Evolutionary conservation across 2,329 filamentous ascomycete species (phyloP).

Genomic region (Sporothrix mexicana): DNA sequence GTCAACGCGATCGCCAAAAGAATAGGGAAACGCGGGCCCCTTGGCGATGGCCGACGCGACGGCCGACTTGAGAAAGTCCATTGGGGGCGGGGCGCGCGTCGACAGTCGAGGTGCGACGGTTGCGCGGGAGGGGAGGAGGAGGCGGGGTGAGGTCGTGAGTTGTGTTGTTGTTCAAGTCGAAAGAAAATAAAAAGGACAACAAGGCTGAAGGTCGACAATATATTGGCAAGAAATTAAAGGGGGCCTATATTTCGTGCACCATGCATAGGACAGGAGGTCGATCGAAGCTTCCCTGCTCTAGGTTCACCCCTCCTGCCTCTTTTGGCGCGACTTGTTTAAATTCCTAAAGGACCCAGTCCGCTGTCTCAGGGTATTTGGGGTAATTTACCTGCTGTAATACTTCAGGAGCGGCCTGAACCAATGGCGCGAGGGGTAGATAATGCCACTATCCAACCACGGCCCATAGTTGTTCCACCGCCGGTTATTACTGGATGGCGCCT

Average conservation of each 20-base stretch:
- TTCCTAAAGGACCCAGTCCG: background rate
- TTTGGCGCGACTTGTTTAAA: slow-evolving; percentile 34
- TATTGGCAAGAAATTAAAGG: background rate
- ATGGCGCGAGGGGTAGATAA: too few species aligned
- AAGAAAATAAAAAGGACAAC: background rate
- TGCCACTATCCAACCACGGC: background rate
- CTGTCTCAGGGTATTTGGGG: background rate
- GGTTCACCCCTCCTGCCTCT: slow-evolving; percentile 35
- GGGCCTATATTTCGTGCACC: background rate
- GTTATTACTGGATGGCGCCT: slow-evolving; percentile 9
- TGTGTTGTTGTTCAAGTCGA: background rate
- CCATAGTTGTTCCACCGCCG: slow-evolving; percentile 32
- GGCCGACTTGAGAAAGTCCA: slow-evolving; percentile 98
- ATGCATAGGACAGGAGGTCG: slow-evolving; percentile 16
- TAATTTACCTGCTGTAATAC: slow-evolving; percentile 12
- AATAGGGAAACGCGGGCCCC: slow-evolving; percentile 89
- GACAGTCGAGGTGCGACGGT: slow-evolving; percentile 55
- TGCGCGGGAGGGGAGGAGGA: background rate
- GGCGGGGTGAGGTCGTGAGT: background rate
- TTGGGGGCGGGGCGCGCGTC: slow-evolving; percentile 49
- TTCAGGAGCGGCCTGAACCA: background rate
- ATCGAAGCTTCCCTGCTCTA: background rate
- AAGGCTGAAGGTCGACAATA: background rate
- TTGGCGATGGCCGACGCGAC: slow-evolving; percentile 96
- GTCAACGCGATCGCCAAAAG: slow-evolving; percentile 90